Evolutionary conservation across 352 stramenopile species (phyloP), one percentile per base, ranked within the genome.

Genomic region (Aphanomyces invadans): DNA sequence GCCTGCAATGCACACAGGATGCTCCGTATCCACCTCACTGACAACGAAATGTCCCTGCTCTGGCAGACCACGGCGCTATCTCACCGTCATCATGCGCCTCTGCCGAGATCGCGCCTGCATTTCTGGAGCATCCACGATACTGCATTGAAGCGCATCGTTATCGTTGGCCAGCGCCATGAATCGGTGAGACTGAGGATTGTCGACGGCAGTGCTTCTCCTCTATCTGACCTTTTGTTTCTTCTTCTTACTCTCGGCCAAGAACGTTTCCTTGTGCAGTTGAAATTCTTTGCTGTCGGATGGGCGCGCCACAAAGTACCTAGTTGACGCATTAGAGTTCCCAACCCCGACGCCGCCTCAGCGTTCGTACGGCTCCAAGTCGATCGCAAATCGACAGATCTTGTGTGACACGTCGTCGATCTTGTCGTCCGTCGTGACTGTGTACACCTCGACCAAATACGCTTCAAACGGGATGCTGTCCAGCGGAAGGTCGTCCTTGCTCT

Each of bases 201-300:
- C 17, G 9, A 17, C 17, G 9, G 38, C 38, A 17, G 9, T 17
- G 17, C 10, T 54, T 29, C 29, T 32, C 19, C 7, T 33, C 36
- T 57, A 57, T 32, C 60, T 42, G 19, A 67, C 12, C 49, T 67
- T 67, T 49, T 56, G 49, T 38, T 67, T 67, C 45, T 67, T 67
- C 60, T 57, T 67, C 19, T 67, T 67, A 31, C 82, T 80, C 62
- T 93, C 84, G 7, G 82, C 84, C 28, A 82, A 83, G 23, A 93
- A 66, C 5, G 82, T 93, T 10, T 83, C 84, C 31, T 83, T 93
- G 52, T 82, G 89, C 71, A 90, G 80, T 23, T 90, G 68, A 45
- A 93, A 90, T 61, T 93, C 84, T 46, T 93, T 93, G 62, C 84
- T 81, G 69, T 93, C 84, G 1, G 81, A 89, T 26, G 84, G 84